Evolutionary conservation across 2,329 filamentous ascomycete species (phyloP).

Genomic region (Trichoderma sp.): DNA sequence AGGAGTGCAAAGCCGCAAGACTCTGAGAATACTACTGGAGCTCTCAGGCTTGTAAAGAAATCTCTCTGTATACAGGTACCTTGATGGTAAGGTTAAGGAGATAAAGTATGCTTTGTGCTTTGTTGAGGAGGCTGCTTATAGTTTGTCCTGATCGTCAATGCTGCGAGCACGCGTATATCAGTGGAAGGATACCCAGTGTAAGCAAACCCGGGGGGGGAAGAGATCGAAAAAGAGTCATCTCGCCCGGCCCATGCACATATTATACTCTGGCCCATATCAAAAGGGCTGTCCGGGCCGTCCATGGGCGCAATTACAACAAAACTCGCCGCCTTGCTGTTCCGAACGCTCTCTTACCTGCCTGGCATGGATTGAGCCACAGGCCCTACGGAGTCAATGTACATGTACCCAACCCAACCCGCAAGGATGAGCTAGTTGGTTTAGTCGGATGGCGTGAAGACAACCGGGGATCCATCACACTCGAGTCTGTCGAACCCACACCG

Average conservation of each 20-base stretch:
- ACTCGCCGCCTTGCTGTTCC: not conserved
- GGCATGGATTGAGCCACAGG: not conserved
- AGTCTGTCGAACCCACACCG: not conserved
- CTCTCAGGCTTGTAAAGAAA: not conserved
- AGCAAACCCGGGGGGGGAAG: constrained; percentile 9
- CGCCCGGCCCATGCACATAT: not conserved
- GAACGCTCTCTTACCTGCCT: not conserved
- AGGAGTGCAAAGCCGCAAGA: not conserved
- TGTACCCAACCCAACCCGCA: not conserved
- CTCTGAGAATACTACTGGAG: not conserved
- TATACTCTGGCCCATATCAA: constrained; percentile 5
- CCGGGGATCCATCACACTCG: constrained; percentile 6
- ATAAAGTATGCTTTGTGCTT: not conserved
- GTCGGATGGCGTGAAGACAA: constrained; percentile 5
- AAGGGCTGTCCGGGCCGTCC: constrained; percentile 11
- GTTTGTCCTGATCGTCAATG: not conserved
- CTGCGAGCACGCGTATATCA: not conserved
- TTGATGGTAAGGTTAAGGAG: not conserved
- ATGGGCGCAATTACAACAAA: constrained; percentile 13
- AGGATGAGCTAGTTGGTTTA: constrained; percentile 1
- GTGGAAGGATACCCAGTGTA: not conserved
- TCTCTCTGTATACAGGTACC: not conserved
- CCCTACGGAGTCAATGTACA: not conserved
- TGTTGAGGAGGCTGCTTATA: not conserved
- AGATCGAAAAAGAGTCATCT: not conserved